Base-by-base conservation (phyloP, 2,329 filamentous ascomycete genomes). In the Corynespora cassiicola region DNA sequence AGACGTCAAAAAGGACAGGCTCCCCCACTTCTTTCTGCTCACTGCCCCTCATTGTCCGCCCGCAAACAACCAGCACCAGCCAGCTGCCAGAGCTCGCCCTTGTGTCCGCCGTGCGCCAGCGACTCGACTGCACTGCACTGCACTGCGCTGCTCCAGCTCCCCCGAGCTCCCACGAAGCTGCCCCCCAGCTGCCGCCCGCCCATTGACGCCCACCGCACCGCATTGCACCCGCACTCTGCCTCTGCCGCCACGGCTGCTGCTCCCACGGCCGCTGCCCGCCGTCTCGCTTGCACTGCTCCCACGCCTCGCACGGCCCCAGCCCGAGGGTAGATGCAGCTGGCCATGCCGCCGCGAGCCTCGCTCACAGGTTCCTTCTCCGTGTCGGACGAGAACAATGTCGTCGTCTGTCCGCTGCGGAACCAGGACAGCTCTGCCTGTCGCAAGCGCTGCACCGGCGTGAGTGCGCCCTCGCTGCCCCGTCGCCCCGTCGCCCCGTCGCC, bases 391-490 rank as follows among this genome's bases (percentile, higher is more conserved):
- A 92, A 88, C 72, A 95, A 95, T 71, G 92, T 97, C 75, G 94
- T 99, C 66, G 88, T 96, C 65, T 99, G 94, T 74, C 94, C 94
- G 56, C 78, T 99, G 71, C 85, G 85, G 66, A 96, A 96, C 69
- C 91, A 96, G 66, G 94, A 99, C 82, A 89, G 90, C 69, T 96
- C 91, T 56, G 90, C 86, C 75, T 99, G 94, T 78, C 86, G 92
- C 70, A 99, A 99, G 78, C 84, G 92, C 78, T 99, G 94, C 76
- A 86, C 95, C 66, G 94, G 94, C 73, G 94, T 97, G 81, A 90
- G 91, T 94, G 56, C 49, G 37, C 34, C 38, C 39, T 20, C 10
- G 11, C 28, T 28, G 22, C 27, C n/a, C 20, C 7, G 15, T 32
- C 23, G 20, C 12, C 27, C 21, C 25, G 6, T 14, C 18, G n/a